phyloP scores from a whole-genome alignment of 169 alveolate species.

The Plasmodium inui region DNA sequence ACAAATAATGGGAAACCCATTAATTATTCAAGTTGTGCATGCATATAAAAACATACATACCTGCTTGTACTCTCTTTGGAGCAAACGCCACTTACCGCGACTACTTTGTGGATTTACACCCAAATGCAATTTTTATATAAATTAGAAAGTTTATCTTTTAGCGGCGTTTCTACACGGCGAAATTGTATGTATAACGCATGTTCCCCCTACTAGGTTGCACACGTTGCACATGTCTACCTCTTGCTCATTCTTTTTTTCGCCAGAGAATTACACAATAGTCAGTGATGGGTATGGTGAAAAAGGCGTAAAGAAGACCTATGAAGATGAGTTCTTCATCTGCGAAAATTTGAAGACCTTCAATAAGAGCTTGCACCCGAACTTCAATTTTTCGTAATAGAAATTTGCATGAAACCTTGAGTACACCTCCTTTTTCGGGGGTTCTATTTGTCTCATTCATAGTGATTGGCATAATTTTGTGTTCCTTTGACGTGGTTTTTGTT shows the following conservation, averaged over 20 bases:
- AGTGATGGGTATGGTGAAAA: slow-evolving; percentile 80
- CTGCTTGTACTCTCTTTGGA: background rate
- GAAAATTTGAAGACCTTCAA: slow-evolving; percentile 68
- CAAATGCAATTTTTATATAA: background rate
- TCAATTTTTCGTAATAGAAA: slow-evolving; percentile 60
- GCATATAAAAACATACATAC: background rate
- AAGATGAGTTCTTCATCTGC: slow-evolving; percentile 80
- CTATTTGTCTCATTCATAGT: background rate
- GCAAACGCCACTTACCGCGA: background rate
- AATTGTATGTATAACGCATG: background rate
- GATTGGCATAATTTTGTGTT: background rate
- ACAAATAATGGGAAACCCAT: background rate
- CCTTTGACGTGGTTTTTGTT: background rate
- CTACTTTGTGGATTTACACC: background rate
- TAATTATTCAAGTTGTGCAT: background rate
- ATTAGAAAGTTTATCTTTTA: background rate
- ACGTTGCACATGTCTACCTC: background rate
- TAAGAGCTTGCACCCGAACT: slow-evolving; percentile 57
- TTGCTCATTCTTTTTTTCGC: slow-evolving; percentile 4
- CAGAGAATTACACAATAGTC: slow-evolving; percentile 56
- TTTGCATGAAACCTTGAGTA: background rate
- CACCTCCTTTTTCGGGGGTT: background rate
- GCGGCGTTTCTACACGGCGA: background rate
- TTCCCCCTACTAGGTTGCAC: background rate
- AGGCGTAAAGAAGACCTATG: slow-evolving; percentile 80